A percentile compares a stretch with the other conserved stretches of the same genome.
Evolutionary conservation across 495 filamentous ascomycete species (phyloP).

Genomic region (Corynascus novoguineensis): DNA sequence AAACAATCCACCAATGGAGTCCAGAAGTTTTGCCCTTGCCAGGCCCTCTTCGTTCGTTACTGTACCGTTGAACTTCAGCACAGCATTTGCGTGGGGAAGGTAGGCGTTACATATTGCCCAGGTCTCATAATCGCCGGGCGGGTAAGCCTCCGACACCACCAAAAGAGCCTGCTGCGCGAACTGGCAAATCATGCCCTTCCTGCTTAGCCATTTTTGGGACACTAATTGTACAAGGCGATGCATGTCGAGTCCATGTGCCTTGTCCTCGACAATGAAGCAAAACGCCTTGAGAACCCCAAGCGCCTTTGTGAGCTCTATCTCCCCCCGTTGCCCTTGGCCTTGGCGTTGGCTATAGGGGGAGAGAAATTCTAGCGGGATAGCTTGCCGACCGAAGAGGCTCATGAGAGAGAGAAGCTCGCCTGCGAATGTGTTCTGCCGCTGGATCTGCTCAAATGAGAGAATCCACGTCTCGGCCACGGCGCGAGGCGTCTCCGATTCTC

Average conservation of each 20-base stretch:
- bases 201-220: slow-evolving; percentile 40
- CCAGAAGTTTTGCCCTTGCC: slow-evolving; percentile 7
- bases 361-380: slow-evolving; percentile 37
- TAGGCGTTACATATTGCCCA: slow-evolving; percentile 33
- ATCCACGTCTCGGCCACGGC: slow-evolving; percentile 36
- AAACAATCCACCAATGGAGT: not conserved
- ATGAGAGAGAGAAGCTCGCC: slow-evolving; percentile 44
- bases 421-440: slow-evolving; percentile 31
- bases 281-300: slow-evolving; percentile 39
- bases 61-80: slow-evolving; percentile 15
- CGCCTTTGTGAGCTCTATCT: slow-evolving; percentile 18
- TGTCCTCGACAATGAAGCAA: slow-evolving; percentile 34
- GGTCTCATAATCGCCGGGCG: slow-evolving; percentile 30
- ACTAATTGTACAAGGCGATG: slow-evolving; percentile 46
- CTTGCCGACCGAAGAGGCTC: slow-evolving; percentile 38
- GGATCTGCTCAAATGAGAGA: slow-evolving; percentile 40
- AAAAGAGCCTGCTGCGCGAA: slow-evolving; percentile 33
- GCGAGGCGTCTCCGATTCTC: slow-evolving; percentile 30
- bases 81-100: slow-evolving; percentile 36
- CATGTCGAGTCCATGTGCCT: slow-evolving; percentile 30
- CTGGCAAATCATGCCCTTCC: slow-evolving; percentile 16
- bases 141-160: slow-evolving; percentile 30
- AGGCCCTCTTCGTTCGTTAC: slow-evolving; percentile 10
- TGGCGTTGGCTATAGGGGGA: slow-evolving; percentile 16
- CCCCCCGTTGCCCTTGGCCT: not conserved